Conservation (phyloP, 1,284 basidiomycete genomes). For the Pseudozyma flocculosa region DNA sequence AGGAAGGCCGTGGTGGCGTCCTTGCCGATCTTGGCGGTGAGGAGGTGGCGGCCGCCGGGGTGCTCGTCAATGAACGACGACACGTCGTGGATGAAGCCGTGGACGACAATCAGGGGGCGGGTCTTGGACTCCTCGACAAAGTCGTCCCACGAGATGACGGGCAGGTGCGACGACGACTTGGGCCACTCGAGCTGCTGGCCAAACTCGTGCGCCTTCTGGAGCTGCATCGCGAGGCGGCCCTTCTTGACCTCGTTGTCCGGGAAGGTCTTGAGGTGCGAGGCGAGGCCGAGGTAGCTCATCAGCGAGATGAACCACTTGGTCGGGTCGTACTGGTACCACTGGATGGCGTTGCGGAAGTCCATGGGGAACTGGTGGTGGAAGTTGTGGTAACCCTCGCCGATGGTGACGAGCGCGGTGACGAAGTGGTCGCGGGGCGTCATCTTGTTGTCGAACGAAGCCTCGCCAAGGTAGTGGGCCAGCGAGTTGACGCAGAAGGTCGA, state of each 20-base stretch:
- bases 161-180: conserved; percentile 50
- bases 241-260: conserved; percentile 57
- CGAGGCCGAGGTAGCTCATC: conserved; percentile 48
- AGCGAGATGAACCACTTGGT: conserved; percentile 57
- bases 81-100: conserved; percentile 56
- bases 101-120: conserved; percentile 49
- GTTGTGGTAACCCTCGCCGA: conserved; percentile 58
- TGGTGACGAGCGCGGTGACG: conserved; percentile 54
- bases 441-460: conserved; percentile 56
- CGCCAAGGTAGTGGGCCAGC: conserved; percentile 56
- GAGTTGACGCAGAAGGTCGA: conserved; percentile 58
- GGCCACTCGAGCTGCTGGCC: conserved; percentile 44
- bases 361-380: conserved; percentile 59
- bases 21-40: conserved; percentile 51
- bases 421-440: conserved; percentile 57
- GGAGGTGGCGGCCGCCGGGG: conserved; percentile 53
- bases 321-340: conserved; percentile 57
- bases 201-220: conserved; percentile 43
- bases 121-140: conserved; percentile 54
- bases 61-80: conserved; percentile 54
- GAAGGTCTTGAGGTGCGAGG: conserved; percentile 56
- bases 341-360: conserved; percentile 56
- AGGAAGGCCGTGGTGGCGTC: conserved; percentile 56
- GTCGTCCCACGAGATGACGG: conserved; percentile 56
- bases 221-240: conserved; percentile 54